Base-by-base conservation (phyloP, 2,329 filamentous ascomycete genomes). In the Diaporthe longicolla region DNA sequence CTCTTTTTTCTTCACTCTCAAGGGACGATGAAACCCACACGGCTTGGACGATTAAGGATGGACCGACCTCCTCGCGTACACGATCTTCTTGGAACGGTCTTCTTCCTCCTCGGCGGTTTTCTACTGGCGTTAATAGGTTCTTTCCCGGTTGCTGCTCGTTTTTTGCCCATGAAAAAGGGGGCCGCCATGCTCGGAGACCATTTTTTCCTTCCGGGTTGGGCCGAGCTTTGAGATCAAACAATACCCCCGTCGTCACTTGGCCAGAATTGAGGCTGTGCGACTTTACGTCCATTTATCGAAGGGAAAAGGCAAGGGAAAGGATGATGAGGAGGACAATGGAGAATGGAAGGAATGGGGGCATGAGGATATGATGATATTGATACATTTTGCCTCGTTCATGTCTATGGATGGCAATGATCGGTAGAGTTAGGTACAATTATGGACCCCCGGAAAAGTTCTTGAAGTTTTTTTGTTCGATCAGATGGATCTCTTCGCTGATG, bases 261-360 rank as follows among this genome's bases (percentile, higher is more conserved):
- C 61, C 74, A 52, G 68, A 66, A 50, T 73, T 54, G 72, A 54
- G 68, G 72, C 74, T 54, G 59, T 29, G 57, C 72, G 74, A 74
- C 72, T 65, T 71, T 68, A 75, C 72, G 68, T 75, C 74, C 74
- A 71, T 75, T 74, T 57, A 74, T 70, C 61, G 71, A 58, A 43
- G 48, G 63, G 63, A 37, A 68, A 29, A 7, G 40, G 40, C n/a
- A 50, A 29, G 26, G 43, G 48, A 9, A 45, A 24, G 26, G 43
- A 80, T 76, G 81, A 83, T 76, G 83, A 84, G 21, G 9, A 45
- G 19, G 43, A 21, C 10, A 13, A 17, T 15, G 15, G 15, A 48
- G 40, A 21, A 48, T 21, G 45, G 45, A n/a, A 50, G 19, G 43
- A 19, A 48, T 80, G 74, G 85, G 86, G 84, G 78, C 85, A 85